Percentiles rank a stretch among this genome's conserved stretches.
phyloP scores from a whole-genome alignment of 2,329 filamentous ascomycete genomes.

The Cadophora luteo-olivacea region DNA sequence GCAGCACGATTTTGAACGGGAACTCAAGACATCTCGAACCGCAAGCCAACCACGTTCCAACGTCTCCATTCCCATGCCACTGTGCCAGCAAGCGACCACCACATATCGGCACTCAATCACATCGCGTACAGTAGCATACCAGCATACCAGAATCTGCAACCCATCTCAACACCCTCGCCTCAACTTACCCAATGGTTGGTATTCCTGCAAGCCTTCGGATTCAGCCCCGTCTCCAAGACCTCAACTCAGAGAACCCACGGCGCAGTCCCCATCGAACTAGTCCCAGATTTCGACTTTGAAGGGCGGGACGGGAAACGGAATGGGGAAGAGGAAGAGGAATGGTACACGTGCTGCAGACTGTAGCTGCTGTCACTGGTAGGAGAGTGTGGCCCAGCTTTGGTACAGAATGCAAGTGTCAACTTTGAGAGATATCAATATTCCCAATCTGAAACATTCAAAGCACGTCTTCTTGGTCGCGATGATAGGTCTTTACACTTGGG shows the following conservation, averaged over 20 bases:
- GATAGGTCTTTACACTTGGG: background rate
- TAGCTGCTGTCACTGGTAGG: background rate
- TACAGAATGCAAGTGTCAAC: slow-evolving; percentile 1
- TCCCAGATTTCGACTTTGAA: background rate
- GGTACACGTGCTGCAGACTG: background rate
- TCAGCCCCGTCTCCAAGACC: slow-evolving; percentile 15
- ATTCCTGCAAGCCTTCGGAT: slow-evolving; percentile 24
- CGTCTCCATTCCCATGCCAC: slow-evolving; percentile 2
- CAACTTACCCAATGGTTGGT: slow-evolving; percentile 8
- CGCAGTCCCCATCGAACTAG: slow-evolving; percentile 2
- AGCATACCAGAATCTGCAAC: slow-evolving; percentile 18
- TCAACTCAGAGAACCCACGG: background rate
- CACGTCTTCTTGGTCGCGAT: background rate
- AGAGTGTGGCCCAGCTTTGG: background rate
- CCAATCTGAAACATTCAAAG: background rate
- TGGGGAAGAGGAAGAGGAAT: background rate
- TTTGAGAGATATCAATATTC: background rate
- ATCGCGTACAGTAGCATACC: slow-evolving; percentile 5
- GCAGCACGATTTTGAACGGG: background rate
- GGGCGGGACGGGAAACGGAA: background rate
- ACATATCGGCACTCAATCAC: slow-evolving; percentile 15
- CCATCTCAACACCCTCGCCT: slow-evolving; percentile 1
- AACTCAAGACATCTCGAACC: slow-evolving; percentile 14
- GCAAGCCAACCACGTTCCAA: slow-evolving; percentile 5
- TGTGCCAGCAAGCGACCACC: background rate